Percentiles rank a stretch among this genome's conserved stretches.
Evolutionary conservation across 1,284 basidiomycete species (phyloP).

Genomic region (Sphagnurus paluster): DNA sequence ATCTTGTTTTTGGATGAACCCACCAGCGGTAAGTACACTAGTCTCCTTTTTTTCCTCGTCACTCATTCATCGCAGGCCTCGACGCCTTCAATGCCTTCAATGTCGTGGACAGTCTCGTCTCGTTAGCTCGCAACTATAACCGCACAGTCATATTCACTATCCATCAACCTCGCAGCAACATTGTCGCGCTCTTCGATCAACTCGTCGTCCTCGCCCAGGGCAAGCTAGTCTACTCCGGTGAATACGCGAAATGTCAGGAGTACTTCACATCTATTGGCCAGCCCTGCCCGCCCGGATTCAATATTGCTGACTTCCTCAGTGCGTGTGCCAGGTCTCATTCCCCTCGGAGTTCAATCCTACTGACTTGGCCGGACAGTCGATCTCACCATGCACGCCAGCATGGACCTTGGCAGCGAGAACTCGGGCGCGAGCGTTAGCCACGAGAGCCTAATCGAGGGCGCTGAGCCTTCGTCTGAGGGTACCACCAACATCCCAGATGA

Average conservation of each 20-base stretch:
- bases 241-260: slow-evolving; percentile 69
- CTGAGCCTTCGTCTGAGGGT: slow-evolving; percentile 33
- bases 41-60: not conserved
- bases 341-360: not conserved
- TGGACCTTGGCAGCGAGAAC: slow-evolving; percentile 40
- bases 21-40: slow-evolving; percentile 71
- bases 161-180: slow-evolving; percentile 98
- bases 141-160: slow-evolving; percentile 98
- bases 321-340: slow-evolving; percentile 29
- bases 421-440: slow-evolving; percentile 22
- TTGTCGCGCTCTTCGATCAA: slow-evolving; percentile 94
- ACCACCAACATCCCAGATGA: slow-evolving; percentile 56
- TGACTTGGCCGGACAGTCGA: slow-evolving; percentile 62
- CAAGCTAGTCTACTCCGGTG: slow-evolving; percentile 82
- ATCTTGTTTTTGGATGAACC: slow-evolving; percentile 97
- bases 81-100: slow-evolving; percentile 96
- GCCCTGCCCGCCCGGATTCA: slow-evolving; percentile 92
- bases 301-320: slow-evolving; percentile 95
- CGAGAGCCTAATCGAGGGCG: slow-evolving; percentile 37
- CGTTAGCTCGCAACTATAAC: slow-evolving; percentile 86
- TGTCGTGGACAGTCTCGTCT: slow-evolving; percentile 87
- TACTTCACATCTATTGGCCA: slow-evolving; percentile 83
- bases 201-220: slow-evolving; percentile 86
- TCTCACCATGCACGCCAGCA: slow-evolving; percentile 76
- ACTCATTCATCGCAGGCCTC: slow-evolving; percentile 52